Conservation (phyloP, 495 filamentous ascomycete genomes). For the Opeltia flavorubescens region DNA sequence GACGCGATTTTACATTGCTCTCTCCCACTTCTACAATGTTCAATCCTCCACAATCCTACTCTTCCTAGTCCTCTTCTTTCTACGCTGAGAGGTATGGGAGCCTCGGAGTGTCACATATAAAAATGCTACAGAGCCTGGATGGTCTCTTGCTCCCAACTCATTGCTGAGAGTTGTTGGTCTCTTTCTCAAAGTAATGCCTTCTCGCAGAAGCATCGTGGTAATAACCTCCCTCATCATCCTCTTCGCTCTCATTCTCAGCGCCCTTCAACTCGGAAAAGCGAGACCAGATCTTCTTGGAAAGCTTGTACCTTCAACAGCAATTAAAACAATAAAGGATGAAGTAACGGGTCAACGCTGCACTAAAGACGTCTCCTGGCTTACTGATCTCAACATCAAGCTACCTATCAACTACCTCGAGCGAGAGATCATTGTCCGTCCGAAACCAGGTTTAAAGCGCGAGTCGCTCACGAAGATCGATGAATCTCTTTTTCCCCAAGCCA, state of each 20-base stretch:
- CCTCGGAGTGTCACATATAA: too few relatives aligned
- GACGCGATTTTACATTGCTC: background rate
- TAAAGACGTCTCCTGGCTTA: background rate
- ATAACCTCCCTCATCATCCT: background rate
- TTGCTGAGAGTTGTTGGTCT: too few relatives aligned
- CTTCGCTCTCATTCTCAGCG: background rate
- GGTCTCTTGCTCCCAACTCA: too few relatives aligned
- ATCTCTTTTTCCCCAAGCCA: slow-evolving; percentile 18
- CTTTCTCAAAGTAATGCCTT: background rate
- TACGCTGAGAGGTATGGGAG: too few relatives aligned
- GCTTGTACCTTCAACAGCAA: background rate
- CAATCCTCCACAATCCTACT: background rate
- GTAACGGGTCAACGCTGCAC: background rate
- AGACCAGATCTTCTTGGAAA: background rate
- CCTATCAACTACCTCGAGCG: slow-evolving; percentile 27
- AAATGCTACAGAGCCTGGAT: too few relatives aligned
- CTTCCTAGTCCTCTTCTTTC: background rate
- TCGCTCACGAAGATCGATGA: slow-evolving; percentile 20
- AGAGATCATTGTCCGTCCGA: slow-evolving; percentile 21
- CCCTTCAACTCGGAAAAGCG: background rate
- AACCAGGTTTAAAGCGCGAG: background rate
- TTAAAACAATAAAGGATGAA: background rate
- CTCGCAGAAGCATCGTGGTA: background rate
- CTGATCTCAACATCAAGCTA: background rate
- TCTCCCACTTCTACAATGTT: background rate